Base-by-base conservation (phyloP, 1,139 yeast species). In the Tardiomyces blankii region DNA sequence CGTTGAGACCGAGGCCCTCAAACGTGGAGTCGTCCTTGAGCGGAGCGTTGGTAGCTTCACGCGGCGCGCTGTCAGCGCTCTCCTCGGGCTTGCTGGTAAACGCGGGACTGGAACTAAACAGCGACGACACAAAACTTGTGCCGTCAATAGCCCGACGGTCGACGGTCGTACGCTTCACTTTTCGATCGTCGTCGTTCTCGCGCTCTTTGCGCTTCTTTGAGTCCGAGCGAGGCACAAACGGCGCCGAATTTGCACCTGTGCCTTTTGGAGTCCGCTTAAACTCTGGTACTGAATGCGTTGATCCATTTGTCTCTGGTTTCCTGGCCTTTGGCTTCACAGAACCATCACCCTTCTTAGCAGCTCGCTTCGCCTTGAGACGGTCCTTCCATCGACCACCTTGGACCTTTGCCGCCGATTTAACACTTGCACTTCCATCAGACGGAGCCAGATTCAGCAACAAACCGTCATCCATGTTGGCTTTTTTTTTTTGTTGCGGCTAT, bases 1-100 rank as follows among this genome's bases (percentile, higher is more conserved):
- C 76, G 51, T 75, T 74, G 25, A 89, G 66, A 0, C 94, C 95
- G 42, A 89, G 68, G 0, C 86, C 86, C 23, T 68, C 72, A 57
- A 91, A 91, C 1, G 81, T 69, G 1, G 82, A 74, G 2, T 82
- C 72, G 57, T 82, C 93, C 19, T 69, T 70, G 32, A 83, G 62
- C 0, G 95, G 95, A 0, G 97, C 97, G 66, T 91, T 89, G 0
- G 96, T 86, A 0, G 95, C 86, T 8, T 44, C 53, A n/a, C 38
- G 11, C 9, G 39, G 41, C 2, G 33, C 42, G 5, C 39, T 25
- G 4, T 45, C 40, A 1, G 47, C 23, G 58, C 59, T 51, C 60
- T 56, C 46, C 39, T 63, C 56, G 41, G 63, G 51, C 41, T 73
- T 63, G 44, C 70, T 28, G 9, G 43, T 21, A 1, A 45, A 35